Percentiles rank a stretch among this genome's conserved stretches.
Conservation (phyloP, 148 eudicot genomes). For the Silene uniflora region DNA sequence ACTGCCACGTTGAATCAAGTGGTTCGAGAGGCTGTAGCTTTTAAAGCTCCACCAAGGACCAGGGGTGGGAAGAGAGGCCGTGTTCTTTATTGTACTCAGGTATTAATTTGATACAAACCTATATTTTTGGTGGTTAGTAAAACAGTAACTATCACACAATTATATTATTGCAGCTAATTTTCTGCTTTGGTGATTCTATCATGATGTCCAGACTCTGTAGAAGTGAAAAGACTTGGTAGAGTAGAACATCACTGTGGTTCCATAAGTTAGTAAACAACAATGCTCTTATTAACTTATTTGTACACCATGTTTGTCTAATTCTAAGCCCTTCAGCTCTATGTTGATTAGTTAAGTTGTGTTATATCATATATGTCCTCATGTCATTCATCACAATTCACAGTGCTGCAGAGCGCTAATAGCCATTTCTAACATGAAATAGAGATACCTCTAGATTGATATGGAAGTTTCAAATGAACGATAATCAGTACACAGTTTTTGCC, state of each 20-base stretch:
- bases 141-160: not conserved
- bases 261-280: no score
- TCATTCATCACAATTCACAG: not conserved
- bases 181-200: not conserved
- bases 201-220: not conserved
- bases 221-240: not conserved
- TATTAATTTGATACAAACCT: constrained; percentile 22
- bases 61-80: constrained; percentile 96
- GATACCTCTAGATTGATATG: not conserved
- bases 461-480: not conserved
- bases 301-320: not conserved
- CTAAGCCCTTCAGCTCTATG: not conserved
- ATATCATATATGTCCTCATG: not conserved
- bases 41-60: constrained; percentile 93
- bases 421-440: not conserved
- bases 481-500: not conserved
- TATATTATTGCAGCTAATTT: not conserved
- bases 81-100: constrained; percentile 96
- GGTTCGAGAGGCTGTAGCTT: constrained; percentile 80
- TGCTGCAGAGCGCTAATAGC: not conserved
- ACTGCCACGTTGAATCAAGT: constrained; percentile 90
- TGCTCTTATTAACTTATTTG: no score
- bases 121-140: not conserved
- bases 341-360: not conserved
- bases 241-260: not conserved